These are phyloP conservation scores for Paraurostyla sp. DNA, from an alignment of 73 alveolate species.

Conservation along the genomic window DNA sequence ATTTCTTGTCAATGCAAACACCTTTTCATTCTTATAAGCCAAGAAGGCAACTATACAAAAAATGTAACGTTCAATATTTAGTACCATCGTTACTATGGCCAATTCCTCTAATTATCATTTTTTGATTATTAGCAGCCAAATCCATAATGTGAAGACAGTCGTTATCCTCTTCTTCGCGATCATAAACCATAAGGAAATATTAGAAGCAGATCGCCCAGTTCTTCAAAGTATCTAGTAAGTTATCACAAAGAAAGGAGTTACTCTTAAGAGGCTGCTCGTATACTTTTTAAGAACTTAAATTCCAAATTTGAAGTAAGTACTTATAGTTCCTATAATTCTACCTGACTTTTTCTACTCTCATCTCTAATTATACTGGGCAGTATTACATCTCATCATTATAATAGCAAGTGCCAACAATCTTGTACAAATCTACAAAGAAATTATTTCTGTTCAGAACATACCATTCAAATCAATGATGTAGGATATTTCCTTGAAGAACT, in stretches of 20 bases:
- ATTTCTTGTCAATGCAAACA: background rate
- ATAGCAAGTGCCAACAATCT: constrained; percentile 4
- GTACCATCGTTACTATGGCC: constrained; percentile 17
- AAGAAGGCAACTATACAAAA: background rate
- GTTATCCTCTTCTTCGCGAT: background rate
- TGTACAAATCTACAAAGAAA: constrained; percentile 2
- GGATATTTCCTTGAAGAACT: constrained; percentile 49
- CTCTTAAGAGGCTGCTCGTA: constrained; percentile 3
- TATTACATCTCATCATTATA: constrained; percentile 1
- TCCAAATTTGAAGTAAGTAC: constrained; percentile 41
- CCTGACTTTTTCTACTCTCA: background rate
- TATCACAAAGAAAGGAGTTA: background rate
- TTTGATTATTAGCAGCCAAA: background rate
- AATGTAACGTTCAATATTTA: background rate
- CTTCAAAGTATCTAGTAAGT: constrained; percentile 2
- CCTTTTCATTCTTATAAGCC: background rate
- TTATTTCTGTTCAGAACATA: background rate
- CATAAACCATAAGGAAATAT: background rate
- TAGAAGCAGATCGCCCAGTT: constrained; percentile 6
- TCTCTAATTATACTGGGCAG: background rate
- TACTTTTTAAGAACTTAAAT: background rate
- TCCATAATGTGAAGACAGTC: background rate
- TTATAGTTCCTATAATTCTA: background rate
- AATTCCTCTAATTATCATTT: constrained; percentile 1
- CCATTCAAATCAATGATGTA: constrained; percentile 30